phyloP scores from a whole-genome alignment of 1,139 yeast species.

The Blastobotrys capitulatus region DNA sequence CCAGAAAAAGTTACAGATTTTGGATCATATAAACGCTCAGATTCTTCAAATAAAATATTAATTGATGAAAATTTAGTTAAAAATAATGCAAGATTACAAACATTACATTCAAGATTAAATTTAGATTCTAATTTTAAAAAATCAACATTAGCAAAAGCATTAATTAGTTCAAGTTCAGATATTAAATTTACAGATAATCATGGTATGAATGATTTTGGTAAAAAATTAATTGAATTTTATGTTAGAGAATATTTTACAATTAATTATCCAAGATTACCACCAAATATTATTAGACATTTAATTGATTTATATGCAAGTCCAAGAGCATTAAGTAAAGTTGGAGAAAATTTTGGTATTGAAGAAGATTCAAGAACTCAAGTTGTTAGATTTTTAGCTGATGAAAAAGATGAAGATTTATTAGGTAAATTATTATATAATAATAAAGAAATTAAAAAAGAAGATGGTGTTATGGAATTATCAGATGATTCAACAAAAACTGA shows the following conservation, averaged over 20 bases:
- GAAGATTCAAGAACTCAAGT: conserved; percentile 59
- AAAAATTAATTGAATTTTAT: conserved; percentile 67
- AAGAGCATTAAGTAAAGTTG: conserved; percentile 57
- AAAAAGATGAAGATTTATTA: conserved; percentile 46
- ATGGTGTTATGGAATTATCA: conserved; percentile 38
- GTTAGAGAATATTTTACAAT: conserved; percentile 67
- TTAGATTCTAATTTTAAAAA: conserved; percentile 42
- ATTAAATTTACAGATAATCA: conserved; percentile 59
- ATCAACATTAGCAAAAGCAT: conserved; percentile 73
- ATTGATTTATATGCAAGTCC: conserved; percentile 68
- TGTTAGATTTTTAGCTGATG: conserved; percentile 64
- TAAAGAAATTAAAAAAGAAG: conserved; percentile 30
- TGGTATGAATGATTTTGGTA: conserved; percentile 80
- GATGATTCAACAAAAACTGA: conserved; percentile 32
- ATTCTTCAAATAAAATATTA: conserved; percentile 12
- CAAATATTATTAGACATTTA: conserved; percentile 66
- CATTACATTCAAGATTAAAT: conserved; percentile 74
- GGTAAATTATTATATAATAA: conserved; percentile 33
- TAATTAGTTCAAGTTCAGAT: conserved; percentile 48
- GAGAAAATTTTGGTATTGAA: conserved; percentile 82
- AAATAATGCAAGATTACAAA: conserved; percentile 62
- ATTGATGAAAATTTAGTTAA: conserved; percentile 44
- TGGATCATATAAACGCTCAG: conserved; percentile 21
- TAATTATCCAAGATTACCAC: conserved; percentile 85
- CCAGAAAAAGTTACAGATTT: conserved; percentile 28